Evolutionary conservation across 2,329 filamentous ascomycete genomes (phyloP).

Genomic region (Seiridium cupressi): DNA sequence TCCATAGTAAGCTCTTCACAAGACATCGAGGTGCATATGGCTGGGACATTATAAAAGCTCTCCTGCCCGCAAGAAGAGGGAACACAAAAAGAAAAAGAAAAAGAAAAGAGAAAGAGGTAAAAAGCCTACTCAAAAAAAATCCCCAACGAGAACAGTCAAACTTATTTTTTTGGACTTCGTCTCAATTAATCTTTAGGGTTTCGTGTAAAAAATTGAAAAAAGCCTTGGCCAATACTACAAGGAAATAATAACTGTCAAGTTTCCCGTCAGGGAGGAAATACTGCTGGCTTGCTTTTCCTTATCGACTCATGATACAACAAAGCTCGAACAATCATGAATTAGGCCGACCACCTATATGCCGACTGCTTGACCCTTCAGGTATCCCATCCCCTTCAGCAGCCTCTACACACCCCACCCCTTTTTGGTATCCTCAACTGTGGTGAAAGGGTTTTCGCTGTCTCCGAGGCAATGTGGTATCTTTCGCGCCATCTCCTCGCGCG

Average conservation of each 20-base stretch:
- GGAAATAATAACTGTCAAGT: constrained; percentile 40
- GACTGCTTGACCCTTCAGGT: constrained; percentile 2
- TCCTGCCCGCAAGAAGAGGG: no score
- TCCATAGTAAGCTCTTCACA: no score
- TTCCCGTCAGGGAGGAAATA: constrained; percentile 28
- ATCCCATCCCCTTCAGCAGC: constrained; percentile 14
- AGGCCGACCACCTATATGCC: constrained; percentile 12
- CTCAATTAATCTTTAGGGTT: constrained; percentile 35
- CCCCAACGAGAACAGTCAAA: background rate
- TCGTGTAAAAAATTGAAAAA: constrained; percentile 25
- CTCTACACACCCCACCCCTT: constrained; percentile 14
- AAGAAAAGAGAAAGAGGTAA: no score
- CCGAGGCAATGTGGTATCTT: constrained; percentile 10
- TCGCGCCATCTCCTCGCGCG: constrained; percentile 13
- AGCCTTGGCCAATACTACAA: constrained; percentile 41
- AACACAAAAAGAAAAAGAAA: no score
- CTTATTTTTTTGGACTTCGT: constrained; percentile 16
- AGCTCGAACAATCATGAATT: constrained; percentile 19
- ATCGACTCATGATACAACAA: constrained; percentile 34
- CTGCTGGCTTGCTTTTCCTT: constrained; percentile 33
- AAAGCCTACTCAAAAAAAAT: background rate
- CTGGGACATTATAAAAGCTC: no score
- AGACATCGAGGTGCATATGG: no score
- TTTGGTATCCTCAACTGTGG: constrained; percentile 18
- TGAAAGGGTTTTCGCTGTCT: background rate